Conservation (phyloP, 331 rosid species). For the Rosa hybrid region DNA sequence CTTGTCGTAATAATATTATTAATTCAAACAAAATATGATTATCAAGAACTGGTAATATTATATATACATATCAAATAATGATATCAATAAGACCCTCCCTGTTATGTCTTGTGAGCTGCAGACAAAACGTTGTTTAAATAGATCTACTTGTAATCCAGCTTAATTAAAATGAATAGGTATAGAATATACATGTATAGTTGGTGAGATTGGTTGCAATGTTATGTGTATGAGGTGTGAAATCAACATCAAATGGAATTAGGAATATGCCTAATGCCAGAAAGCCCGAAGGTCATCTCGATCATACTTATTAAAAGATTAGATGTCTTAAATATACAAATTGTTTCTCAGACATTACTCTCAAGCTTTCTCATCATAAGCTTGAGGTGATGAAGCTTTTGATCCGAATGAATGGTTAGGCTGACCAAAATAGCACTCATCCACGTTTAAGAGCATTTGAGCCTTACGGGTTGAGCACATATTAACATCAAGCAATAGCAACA, state of each 20-base stretch:
- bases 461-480: no score
- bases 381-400: no score
- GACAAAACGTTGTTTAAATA: slow-evolving; percentile 11
- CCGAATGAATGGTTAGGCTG: no score
- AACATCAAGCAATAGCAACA: no score
- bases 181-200: slow-evolving; percentile 1
- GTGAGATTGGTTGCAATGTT: slow-evolving; percentile 26
- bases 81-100: not conserved
- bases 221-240: slow-evolving; percentile 13
- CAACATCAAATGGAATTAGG: slow-evolving; percentile 22
- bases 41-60: not conserved
- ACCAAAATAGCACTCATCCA: no score
- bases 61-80: no score
- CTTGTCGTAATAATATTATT: not conserved
- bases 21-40: not conserved
- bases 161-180: not conserved
- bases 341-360: no score
- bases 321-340: no score
- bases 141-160: slow-evolving; percentile 16
- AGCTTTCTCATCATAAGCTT: no score
- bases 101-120: slow-evolving; percentile 17
- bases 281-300: no score
- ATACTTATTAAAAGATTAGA: no score
- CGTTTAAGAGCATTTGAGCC: no score
- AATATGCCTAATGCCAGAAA: not conserved